Percentiles rank a stretch among this genome's conserved stretches.
Evolutionary conservation across 768 basidiomycete genomes (phyloP).

Genomic region (Russula foetens): DNA sequence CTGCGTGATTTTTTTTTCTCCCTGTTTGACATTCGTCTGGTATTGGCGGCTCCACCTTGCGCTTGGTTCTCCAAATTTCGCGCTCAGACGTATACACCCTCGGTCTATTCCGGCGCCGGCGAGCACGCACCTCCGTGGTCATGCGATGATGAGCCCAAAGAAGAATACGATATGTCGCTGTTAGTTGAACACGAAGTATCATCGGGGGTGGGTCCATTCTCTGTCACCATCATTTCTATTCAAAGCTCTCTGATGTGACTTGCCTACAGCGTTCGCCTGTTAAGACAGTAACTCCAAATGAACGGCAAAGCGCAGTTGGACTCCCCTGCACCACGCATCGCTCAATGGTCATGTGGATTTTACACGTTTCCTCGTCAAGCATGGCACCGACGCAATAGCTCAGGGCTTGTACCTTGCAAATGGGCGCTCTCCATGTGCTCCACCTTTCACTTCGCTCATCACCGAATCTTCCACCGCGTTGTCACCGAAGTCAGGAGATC

Average conservation of each 20-base stretch:
- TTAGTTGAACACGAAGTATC: background rate
- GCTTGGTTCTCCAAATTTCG: background rate
- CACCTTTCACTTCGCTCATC: background rate
- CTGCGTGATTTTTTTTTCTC: background rate
- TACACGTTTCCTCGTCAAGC: too few species aligned
- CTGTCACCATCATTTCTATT: slow-evolving; percentile 6
- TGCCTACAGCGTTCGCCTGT: background rate
- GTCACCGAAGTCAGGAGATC: background rate
- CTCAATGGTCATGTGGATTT: too few species aligned
- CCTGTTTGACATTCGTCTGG: background rate
- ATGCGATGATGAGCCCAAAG: background rate
- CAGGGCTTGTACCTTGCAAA: too few species aligned
- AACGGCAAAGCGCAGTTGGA: too few species aligned
- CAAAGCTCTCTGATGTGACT: background rate
- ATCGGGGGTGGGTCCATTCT: background rate
- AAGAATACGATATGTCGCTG: background rate
- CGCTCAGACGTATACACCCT: background rate
- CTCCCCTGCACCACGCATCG: too few species aligned
- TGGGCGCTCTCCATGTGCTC: background rate
- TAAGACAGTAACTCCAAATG: background rate
- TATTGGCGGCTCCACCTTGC: background rate
- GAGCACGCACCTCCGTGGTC: background rate
- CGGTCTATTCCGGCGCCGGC: background rate
- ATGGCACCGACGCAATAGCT: too few species aligned
- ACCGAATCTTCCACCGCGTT: background rate